A percentile compares a stretch with the other conserved stretches of the same genome.
Evolutionary conservation across 2,329 filamentous ascomycete genomes (phyloP).

Genomic region (Clonostachys rosea): DNA sequence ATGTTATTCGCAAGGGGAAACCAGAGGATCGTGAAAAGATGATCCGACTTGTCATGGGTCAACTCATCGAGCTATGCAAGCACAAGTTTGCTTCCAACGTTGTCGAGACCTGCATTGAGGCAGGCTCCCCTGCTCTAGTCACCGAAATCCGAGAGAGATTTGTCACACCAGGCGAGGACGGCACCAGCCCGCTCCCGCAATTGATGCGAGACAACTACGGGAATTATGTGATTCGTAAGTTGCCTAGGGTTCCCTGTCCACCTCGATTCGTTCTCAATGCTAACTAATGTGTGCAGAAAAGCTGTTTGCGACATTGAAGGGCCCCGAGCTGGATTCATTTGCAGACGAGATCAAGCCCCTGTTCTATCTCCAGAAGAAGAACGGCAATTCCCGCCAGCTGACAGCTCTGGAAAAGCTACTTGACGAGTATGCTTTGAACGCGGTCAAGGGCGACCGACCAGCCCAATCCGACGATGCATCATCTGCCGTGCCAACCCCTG

Average conservation of each 20-base stretch:
- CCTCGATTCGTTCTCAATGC: slow-evolving; percentile 9
- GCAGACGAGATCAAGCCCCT: slow-evolving; percentile 60
- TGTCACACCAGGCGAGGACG: slow-evolving; percentile 54
- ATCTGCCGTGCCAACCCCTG: slow-evolving; percentile 35
- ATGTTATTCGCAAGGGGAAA: slow-evolving; percentile 77
- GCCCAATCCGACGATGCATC: slow-evolving; percentile 11
- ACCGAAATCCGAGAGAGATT: slow-evolving; percentile 63
- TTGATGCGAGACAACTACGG: slow-evolving; percentile 90
- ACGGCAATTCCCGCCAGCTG: slow-evolving; percentile 58
- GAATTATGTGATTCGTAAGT: slow-evolving; percentile 94
- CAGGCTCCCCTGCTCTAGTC: slow-evolving; percentile 65
- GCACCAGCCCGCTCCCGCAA: slow-evolving; percentile 64
- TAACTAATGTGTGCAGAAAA: slow-evolving; percentile 58
- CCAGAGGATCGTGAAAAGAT: slow-evolving; percentile 68
- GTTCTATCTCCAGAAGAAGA: slow-evolving; percentile 58
- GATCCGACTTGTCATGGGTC: slow-evolving; percentile 66
- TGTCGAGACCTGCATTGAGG: slow-evolving; percentile 85
- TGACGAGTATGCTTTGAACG: slow-evolving; percentile 15
- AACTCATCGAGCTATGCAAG: slow-evolving; percentile 75
- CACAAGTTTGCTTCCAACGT: slow-evolving; percentile 98
- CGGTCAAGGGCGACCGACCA: slow-evolving; percentile 23
- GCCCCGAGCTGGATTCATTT: slow-evolving; percentile 53
- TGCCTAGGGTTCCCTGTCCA: slow-evolving; percentile 13
- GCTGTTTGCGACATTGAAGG: slow-evolving; percentile 61
- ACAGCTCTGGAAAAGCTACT: slow-evolving; percentile 27